Base-by-base conservation (phyloP, 805 yeast genomes). In the Saccharomycopsis oosterbeekiorum region DNA sequence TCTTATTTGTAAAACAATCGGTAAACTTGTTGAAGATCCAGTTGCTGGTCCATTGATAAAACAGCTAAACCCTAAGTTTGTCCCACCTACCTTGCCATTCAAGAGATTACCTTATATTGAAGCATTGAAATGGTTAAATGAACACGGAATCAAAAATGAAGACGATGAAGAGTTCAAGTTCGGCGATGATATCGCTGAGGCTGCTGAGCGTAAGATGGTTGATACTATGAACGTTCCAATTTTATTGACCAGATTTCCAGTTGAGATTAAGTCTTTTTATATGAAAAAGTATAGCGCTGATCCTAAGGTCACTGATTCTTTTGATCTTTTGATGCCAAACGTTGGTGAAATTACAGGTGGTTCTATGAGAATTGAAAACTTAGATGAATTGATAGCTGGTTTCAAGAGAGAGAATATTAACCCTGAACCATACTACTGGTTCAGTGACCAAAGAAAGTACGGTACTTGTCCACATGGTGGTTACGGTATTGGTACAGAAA, bases 381-480 rank as follows among this genome's bases (percentile, higher is more conserved):
- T 81, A 63, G 90, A 89, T 54, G 98, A 93, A 75, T 80, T 94
- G 68, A 73, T 88, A 69, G 96, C 84, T 56, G 97, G 97, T 58
- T 88, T 93, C 81, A 85, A 86, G 77, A 89, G 97, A 77, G 99
- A 94, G 78, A 85, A 85, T 62, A 89, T 94, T 70, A 85, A 84
- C 72, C 80, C 89, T 60, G 83, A 78, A 24, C 80, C 93, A 40
- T 94, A 94, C 83, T 92, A 93, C 81, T 94, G 97, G 97, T 96
- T 89, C 77, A 83, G 84, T 62, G 99, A 94, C 73, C 93, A 88
- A 78, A 85, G 99, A 77, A 86, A 88, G 76, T 94, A 94, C 77
- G 99, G 99, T 74, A 87, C 97, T 12, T 88, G 89, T 76, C 97
- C 97, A 50, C 99, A 94, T 73, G 99, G 99, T 75, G 99, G 99